Percentiles rank a stretch among this genome's conserved stretches.
These are phyloP conservation scores for Cardiospermum halicacabum DNA, from an alignment of 345 rosid species.

Conservation along the genomic window DNA sequence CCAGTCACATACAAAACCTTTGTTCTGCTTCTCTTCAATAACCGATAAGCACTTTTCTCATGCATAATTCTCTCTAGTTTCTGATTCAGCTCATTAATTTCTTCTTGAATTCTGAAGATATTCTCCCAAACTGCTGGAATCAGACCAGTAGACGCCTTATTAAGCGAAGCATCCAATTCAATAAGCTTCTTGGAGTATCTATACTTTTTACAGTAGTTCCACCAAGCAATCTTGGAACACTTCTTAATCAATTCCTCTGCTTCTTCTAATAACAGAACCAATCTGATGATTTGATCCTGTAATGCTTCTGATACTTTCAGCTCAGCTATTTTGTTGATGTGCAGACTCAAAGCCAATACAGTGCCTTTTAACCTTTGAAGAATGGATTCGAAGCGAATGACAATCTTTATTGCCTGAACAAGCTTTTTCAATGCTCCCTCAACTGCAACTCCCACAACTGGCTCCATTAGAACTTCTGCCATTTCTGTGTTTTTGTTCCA, in stretches of 20 bases:
- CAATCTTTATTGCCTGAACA: not conserved
- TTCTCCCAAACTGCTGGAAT: not conserved
- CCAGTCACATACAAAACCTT: not conserved
- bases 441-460: not conserved
- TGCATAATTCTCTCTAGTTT: not conserved
- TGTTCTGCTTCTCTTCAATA: not conserved
- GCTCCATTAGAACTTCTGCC: not conserved
- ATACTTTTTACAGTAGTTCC: conserved; percentile 9
- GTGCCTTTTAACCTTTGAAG: not conserved
- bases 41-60: not conserved
- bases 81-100: not conserved
- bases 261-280: not conserved
- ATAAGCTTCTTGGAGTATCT: not conserved
- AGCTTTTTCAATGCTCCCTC: not conserved
- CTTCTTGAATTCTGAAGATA: not conserved
- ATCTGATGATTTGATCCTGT: not conserved
- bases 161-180: conserved; percentile 6
- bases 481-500: not conserved
- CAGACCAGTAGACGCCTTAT: not conserved
- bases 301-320: not conserved
- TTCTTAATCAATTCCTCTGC: not conserved
- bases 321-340: not conserved
- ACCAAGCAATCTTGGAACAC: conserved; percentile 6
- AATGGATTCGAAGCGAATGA: not conserved
- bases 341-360: not conserved